A percentile compares a stretch with the other conserved stretches of the same genome.
Evolutionary conservation across 345 rosid genomes (phyloP).

Genomic region (Excoecaria cochinchinensis): DNA sequence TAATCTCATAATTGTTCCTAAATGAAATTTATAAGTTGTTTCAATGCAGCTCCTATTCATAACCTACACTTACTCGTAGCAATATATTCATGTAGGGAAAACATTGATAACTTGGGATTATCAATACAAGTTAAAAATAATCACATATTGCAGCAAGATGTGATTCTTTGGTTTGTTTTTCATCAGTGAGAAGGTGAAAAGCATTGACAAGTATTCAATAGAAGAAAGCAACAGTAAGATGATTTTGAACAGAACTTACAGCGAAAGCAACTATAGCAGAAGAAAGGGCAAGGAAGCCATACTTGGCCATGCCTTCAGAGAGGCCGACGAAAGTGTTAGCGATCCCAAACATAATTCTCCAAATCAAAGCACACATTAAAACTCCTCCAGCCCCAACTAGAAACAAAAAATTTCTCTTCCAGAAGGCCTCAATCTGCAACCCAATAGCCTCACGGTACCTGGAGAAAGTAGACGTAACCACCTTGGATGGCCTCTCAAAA

Average conservation of each 20-base stretch:
- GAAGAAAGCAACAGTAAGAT: background rate
- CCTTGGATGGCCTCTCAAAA: slow-evolving; percentile 55
- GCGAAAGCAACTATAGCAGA: slow-evolving; percentile 80
- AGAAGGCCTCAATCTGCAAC: slow-evolving; percentile 74
- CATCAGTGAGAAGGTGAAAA: background rate
- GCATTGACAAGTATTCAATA: background rate
- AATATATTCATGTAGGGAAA: background rate
- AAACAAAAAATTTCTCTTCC: slow-evolving; percentile 62
- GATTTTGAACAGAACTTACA: slow-evolving; percentile 45
- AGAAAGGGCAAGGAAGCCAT: slow-evolving; percentile 89
- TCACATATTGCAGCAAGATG: background rate
- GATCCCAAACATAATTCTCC: slow-evolving; percentile 91
- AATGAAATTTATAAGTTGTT: slow-evolving; percentile 1
- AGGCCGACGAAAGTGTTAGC: slow-evolving; percentile 79
- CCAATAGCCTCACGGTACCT: slow-evolving; percentile 68
- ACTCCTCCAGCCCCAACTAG: slow-evolving; percentile 69
- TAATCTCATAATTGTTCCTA: background rate
- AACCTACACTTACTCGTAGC: background rate
- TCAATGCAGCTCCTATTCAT: background rate
- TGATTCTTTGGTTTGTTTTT: background rate
- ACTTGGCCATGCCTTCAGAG: slow-evolving; percentile 92
- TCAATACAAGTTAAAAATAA: background rate
- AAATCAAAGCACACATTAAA: slow-evolving; percentile 57
- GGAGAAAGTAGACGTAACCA: slow-evolving; percentile 50
- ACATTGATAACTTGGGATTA: background rate